Conservation (phyloP, 768 basidiomycete species). For the Gyrodon lividus region DNA sequence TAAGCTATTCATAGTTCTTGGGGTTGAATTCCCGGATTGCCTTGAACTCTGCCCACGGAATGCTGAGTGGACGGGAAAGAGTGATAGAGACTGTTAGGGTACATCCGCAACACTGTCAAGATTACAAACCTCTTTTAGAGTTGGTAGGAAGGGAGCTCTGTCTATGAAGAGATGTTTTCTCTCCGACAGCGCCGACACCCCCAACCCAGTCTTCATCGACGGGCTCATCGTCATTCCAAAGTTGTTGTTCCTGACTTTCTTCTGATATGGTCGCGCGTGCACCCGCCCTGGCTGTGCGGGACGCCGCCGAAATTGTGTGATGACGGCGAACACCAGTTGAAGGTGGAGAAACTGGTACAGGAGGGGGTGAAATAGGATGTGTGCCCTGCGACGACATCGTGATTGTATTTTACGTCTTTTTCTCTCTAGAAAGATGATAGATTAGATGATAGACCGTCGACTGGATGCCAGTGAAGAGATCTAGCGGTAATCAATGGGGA, state of each 20-base stretch:
- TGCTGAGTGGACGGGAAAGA: conserved; percentile 34
- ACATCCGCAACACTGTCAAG: background rate
- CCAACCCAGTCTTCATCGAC: conserved; percentile 83
- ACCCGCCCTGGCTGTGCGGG: conserved; percentile 57
- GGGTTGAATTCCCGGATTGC: conserved; percentile 60
- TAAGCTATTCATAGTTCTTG: conserved; percentile 77
- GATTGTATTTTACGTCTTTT: conserved; percentile 7
- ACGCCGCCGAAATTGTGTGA: conserved; percentile 79
- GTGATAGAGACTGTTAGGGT: conserved; percentile 10
- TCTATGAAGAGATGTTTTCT: conserved; percentile 75
- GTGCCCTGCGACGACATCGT: conserved; percentile 38
- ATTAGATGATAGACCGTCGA: conserved; percentile 3
- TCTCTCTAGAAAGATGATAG: background rate
- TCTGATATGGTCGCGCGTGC: conserved; percentile 69
- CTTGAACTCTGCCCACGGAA: conserved; percentile 51
- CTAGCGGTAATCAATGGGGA: conserved; percentile 4
- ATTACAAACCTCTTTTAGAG: conserved; percentile 66
- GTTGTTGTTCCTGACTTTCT: conserved; percentile 56
- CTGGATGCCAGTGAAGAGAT: conserved; percentile 1
- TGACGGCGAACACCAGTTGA: conserved; percentile 67
- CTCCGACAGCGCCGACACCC: conserved; percentile 78
- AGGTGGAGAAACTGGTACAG: conserved; percentile 36
- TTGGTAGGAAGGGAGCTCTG: conserved; percentile 80
- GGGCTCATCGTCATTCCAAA: conserved; percentile 73
- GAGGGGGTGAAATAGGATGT: conserved; percentile 43